Conservation (phyloP, 75 land plant genomes). For the Pinus taeda region DNA sequence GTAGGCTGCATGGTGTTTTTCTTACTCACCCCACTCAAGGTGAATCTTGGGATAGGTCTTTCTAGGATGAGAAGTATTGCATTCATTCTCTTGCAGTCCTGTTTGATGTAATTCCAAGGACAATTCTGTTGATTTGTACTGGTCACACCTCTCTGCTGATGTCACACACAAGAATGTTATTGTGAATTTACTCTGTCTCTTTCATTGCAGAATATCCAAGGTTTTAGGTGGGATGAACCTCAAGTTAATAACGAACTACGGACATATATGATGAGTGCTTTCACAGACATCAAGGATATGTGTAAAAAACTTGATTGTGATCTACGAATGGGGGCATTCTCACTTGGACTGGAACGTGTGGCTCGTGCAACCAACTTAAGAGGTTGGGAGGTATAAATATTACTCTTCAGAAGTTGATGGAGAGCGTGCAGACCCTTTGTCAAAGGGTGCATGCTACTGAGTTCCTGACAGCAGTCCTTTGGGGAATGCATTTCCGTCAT, state of each 20-base stretch:
- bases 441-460: too few relatives aligned
- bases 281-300: constrained; percentile 62
- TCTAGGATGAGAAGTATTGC: background rate
- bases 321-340: constrained; percentile 94
- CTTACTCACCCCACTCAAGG: too few relatives aligned
- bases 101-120: too few relatives aligned
- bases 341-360: constrained; percentile 82
- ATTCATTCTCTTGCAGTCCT: background rate
- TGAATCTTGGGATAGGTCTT: background rate
- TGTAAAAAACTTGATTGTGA: constrained; percentile 82
- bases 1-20: background rate
- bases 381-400: constrained; percentile 81
- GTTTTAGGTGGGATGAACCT: constrained; percentile 95
- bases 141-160: too few relatives aligned
- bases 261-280: constrained; percentile 71
- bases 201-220: constrained; percentile 79
- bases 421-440: too few relatives aligned
- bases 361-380: constrained; percentile 84
- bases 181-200: background rate
- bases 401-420: background rate
- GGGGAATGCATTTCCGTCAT: too few relatives aligned
- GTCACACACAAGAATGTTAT: too few relatives aligned
- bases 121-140: too few relatives aligned
- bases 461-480: too few relatives aligned
- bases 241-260: constrained; percentile 71